Percentiles rank a stretch among this genome's conserved stretches.
These are phyloP conservation scores for Ilyonectria sp. DNA, from an alignment of 2,329 filamentous ascomycete species.

Conservation along the genomic window DNA sequence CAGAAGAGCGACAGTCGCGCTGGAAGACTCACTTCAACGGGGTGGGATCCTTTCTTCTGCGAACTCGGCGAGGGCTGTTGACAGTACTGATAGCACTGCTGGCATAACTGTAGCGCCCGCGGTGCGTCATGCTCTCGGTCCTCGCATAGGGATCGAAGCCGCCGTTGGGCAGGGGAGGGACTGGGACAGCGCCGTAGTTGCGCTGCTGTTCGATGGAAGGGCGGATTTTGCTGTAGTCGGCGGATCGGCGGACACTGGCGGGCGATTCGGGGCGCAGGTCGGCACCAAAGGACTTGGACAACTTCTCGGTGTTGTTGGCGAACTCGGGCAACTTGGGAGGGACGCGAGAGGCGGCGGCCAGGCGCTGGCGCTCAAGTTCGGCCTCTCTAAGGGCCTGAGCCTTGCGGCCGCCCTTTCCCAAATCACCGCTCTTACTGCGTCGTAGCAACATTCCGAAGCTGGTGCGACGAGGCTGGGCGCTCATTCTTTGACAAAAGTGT, in stretches of 20 bases:
- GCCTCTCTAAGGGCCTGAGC: conserved; percentile 67
- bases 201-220: conserved; percentile 67
- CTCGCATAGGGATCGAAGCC: conserved; percentile 84
- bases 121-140: conserved; percentile 96
- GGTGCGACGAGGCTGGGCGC: conserved; percentile 53
- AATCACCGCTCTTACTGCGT: conserved; percentile 77
- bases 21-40: conserved; percentile 89
- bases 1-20: background rate
- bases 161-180: conserved; percentile 73
- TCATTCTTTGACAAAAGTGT: conserved; percentile 49
- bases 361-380: conserved; percentile 67
- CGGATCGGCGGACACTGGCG: conserved; percentile 69
- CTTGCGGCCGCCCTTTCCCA: conserved; percentile 74
- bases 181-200: conserved; percentile 61
- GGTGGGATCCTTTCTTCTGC: conserved; percentile 96
- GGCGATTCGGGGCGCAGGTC: conserved; percentile 76
- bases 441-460: conserved; percentile 74
- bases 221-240: conserved; percentile 58
- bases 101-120: conserved; percentile 95
- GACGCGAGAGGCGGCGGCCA: conserved; percentile 61
- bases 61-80: conserved; percentile 92
- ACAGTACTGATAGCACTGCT: conserved; percentile 92
- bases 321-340: conserved; percentile 69
- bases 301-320: conserved; percentile 63
- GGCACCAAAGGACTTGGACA: conserved; percentile 61